A percentile compares a stretch with the other conserved stretches of the same genome.
Evolutionary conservation across 2,329 filamentous ascomycete genomes (phyloP).

Genomic region (Botrytis aclada): DNA sequence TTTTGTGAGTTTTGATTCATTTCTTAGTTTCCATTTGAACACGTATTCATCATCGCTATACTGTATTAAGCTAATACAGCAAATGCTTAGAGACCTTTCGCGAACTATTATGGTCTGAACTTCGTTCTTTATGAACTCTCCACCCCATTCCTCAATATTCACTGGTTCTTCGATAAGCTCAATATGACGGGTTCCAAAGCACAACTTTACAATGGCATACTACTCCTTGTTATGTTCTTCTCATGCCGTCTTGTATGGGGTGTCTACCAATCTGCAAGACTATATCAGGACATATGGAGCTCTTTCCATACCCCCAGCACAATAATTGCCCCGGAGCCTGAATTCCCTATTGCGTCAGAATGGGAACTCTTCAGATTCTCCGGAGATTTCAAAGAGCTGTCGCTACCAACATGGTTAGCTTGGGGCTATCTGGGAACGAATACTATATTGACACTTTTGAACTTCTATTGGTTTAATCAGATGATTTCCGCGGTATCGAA

Average conservation of each 20-base stretch:
- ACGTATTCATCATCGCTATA: neutral
- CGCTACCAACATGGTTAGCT: slow-evolving; percentile 65
- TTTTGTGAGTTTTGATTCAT: slow-evolving; percentile 56
- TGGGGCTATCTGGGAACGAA: slow-evolving; percentile 67
- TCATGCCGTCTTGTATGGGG: slow-evolving; percentile 75
- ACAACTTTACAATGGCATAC: slow-evolving; percentile 75
- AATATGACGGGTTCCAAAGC: slow-evolving; percentile 68
- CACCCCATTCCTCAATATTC: slow-evolving; percentile 78
- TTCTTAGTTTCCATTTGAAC: no score
- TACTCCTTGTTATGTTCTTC: slow-evolving; percentile 71
- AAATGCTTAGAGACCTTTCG: slow-evolving; percentile 64
- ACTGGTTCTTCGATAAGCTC: slow-evolving; percentile 87
- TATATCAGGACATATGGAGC: slow-evolving; percentile 65
- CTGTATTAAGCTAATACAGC: neutral
- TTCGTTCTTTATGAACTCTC: slow-evolving; percentile 86
- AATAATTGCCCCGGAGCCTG: slow-evolving; percentile 4
- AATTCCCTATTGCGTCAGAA: slow-evolving; percentile 32
- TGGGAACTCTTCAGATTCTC: slow-evolving; percentile 36
- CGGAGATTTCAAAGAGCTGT: slow-evolving; percentile 45
- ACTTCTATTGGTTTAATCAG: slow-evolving; percentile 80
- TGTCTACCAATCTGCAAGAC: slow-evolving; percentile 62
- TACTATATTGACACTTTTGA: slow-evolving; percentile 67
- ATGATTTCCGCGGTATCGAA: slow-evolving; percentile 51
- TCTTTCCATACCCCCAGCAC: slow-evolving; percentile 18
- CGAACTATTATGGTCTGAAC: slow-evolving; percentile 74